phyloP scores from a whole-genome alignment of 2,329 filamentous ascomycete species.

The Pseudocercospora fuligena region DNA sequence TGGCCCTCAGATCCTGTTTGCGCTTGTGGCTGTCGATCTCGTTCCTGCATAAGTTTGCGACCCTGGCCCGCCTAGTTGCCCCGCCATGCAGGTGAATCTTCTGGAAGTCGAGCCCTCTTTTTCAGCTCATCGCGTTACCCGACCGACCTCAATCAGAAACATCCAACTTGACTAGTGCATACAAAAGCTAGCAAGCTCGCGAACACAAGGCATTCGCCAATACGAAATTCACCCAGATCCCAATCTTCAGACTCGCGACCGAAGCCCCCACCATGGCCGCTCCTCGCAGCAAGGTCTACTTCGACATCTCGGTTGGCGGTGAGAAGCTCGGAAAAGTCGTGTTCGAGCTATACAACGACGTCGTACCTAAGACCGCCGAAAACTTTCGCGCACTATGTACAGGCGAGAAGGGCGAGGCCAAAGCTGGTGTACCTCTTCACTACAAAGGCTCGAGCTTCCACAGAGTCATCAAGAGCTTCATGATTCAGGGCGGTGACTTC shows the following conservation, averaged over 20 bases:
- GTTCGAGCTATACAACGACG: slow-evolving; percentile 73
- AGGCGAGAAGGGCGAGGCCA: slow-evolving; percentile 86
- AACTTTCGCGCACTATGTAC: slow-evolving; percentile 96
- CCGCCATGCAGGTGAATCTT: slow-evolving; percentile 4
- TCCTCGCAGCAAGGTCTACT: slow-evolving; percentile 79
- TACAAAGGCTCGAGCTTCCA: slow-evolving; percentile 95
- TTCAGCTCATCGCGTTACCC: background rate
- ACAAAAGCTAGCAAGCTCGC: background rate
- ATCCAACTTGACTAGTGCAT: background rate
- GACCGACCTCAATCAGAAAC: background rate
- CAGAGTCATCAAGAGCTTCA: slow-evolving; percentile 97
- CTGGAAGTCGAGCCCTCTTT: background rate
- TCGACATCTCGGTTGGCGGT: slow-evolving; percentile 84
- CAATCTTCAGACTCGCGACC: background rate
- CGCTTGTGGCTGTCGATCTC: background rate
- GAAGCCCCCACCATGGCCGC: slow-evolving; percentile 19
- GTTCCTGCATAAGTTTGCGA: slow-evolving; percentile 1
- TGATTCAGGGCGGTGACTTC: slow-evolving; percentile 98
- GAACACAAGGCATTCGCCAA: background rate
- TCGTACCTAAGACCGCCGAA: slow-evolving; percentile 93
- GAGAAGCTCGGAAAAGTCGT: slow-evolving; percentile 75
- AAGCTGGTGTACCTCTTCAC: slow-evolving; percentile 81
- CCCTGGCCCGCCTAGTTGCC: background rate
- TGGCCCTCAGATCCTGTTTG: background rate
- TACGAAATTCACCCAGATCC: background rate